These are phyloP conservation scores for Agastache rugosa DNA, from an alignment of 257 asterid species.

Conservation along the genomic window DNA sequence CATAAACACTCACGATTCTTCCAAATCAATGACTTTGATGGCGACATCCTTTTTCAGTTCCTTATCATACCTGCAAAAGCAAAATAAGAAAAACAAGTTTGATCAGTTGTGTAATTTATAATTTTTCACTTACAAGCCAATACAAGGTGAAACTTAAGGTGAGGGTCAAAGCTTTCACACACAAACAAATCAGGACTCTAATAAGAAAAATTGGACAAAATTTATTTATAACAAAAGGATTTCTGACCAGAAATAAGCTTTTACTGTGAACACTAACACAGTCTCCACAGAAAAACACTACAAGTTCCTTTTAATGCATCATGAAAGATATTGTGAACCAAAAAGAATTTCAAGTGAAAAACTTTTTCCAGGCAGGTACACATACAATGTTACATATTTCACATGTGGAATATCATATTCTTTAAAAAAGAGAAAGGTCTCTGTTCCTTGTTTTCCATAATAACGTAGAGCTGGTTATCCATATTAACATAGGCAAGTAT, in stretches of 20 bases:
- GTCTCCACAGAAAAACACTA: background rate
- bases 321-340: slow-evolving; percentile 8
- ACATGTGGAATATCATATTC: background rate
- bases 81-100: slow-evolving; percentile 16
- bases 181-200: slow-evolving; percentile 8
- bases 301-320: slow-evolving; percentile 5
- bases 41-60: slow-evolving; percentile 95
- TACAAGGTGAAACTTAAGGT: background rate
- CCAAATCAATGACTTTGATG: slow-evolving; percentile 96
- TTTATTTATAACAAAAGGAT: slow-evolving; percentile 12
- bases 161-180: background rate
- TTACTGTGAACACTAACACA: slow-evolving; percentile 10
- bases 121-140: background rate
- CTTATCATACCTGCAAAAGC: slow-evolving; percentile 82
- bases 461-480: background rate
- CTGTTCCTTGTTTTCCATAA: background rate
- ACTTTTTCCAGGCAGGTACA: background rate
- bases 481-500: background rate
- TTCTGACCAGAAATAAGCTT: background rate
- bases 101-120: background rate
- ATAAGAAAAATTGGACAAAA: background rate
- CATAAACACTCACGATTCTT: slow-evolving; percentile 92
- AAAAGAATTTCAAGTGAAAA: slow-evolving; percentile 8
- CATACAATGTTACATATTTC: background rate
- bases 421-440: background rate